Evolutionary conservation across 2,329 filamentous ascomycete species (phyloP).

Genomic region (Fusarium hainanense): DNA sequence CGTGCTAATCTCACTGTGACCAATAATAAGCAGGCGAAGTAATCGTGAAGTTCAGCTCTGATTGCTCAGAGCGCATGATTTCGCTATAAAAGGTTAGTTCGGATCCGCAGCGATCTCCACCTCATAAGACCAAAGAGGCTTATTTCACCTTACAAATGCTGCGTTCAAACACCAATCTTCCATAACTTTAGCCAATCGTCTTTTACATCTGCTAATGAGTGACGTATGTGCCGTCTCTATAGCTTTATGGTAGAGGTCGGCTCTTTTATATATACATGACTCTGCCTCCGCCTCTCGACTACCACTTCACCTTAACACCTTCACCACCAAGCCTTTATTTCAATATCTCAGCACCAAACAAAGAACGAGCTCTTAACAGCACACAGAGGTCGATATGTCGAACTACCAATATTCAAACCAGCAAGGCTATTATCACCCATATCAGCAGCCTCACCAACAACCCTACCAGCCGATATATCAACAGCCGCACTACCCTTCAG

Average conservation of each 20-base stretch:
- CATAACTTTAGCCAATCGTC: background rate
- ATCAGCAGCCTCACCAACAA: background rate
- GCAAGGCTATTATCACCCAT: background rate
- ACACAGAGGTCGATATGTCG: no score
- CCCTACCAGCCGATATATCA: background rate
- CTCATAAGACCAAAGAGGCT: background rate
- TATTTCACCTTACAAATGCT: background rate
- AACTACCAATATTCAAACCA: background rate
- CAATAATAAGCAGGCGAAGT: background rate
- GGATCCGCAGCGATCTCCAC: background rate
- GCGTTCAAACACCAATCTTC: background rate
- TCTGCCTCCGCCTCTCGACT: background rate
- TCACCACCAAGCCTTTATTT: background rate
- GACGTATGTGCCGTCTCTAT: background rate
- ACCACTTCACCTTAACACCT: background rate
- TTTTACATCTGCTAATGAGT: background rate
- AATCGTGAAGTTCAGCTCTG: background rate
- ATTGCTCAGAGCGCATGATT: background rate
- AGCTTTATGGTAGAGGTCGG: rapidly evolving
- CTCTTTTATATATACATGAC: background rate
- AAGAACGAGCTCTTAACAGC: no score
- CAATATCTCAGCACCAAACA: no score
- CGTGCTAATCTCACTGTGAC: background rate
- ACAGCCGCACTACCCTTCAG: background rate
- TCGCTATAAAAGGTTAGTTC: background rate